phyloP scores from a whole-genome alignment of 306 rosid genomes.

The Vigna nakashimae region DNA sequence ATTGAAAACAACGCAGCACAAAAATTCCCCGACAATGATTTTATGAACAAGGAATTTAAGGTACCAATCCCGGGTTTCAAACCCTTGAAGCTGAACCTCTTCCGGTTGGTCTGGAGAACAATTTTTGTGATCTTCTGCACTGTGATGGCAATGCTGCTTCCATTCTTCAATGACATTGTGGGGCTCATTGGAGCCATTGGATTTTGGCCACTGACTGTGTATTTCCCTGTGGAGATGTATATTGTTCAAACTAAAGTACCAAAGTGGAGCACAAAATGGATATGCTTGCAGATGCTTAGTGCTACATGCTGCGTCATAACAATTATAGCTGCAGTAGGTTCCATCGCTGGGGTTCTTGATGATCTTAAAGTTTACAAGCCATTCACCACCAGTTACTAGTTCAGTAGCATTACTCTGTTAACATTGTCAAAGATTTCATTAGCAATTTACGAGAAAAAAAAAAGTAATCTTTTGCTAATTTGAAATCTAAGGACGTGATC shows the following conservation, averaged over 20 bases:
- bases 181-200: constrained; percentile 55
- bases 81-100: constrained; percentile 47
- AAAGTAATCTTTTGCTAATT: background rate
- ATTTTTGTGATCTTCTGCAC: constrained; percentile 45
- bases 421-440: constrained; percentile 40
- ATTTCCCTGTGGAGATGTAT: constrained; percentile 56
- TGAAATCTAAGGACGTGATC: constrained; percentile 34
- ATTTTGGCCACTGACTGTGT: constrained; percentile 64
- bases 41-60: constrained; percentile 34
- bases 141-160: constrained; percentile 50
- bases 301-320: constrained; percentile 37
- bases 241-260: constrained; percentile 44
- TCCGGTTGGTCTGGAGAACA: constrained; percentile 57
- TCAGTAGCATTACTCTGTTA: background rate
- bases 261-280: constrained; percentile 49
- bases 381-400: constrained; percentile 37
- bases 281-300: constrained; percentile 50
- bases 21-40: constrained; percentile 39
- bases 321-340: constrained; percentile 46
- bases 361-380: constrained; percentile 50
- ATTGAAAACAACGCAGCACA: constrained; percentile 30
- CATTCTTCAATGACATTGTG: constrained; percentile 57
- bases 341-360: constrained; percentile 45
- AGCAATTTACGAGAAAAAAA: background rate
- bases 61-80: constrained; percentile 26